Percentiles rank a stretch among this genome's conserved stretches.
Evolutionary conservation across 805 yeast genomes (phyloP).

Genomic region (Cyberlindnera mycetangii): DNA sequence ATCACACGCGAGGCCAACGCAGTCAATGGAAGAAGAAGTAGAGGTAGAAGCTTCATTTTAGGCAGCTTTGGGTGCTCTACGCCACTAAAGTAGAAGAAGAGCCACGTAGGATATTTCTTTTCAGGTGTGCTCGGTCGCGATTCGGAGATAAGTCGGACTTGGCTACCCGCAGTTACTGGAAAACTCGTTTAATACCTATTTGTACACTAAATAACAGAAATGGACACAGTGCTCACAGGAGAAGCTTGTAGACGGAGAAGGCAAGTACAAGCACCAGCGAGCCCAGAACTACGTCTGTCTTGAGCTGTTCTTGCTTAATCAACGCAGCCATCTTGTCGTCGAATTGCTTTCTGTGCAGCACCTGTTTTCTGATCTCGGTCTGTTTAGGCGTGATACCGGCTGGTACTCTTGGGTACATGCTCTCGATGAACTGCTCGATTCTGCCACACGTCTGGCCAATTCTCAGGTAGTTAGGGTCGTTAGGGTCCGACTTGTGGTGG

Average conservation of each 20-base stretch:
- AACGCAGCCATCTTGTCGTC: slow-evolving; percentile 34
- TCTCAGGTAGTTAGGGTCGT: slow-evolving; percentile 82
- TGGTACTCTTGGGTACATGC: slow-evolving; percentile 69
- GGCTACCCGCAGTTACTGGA: neutral
- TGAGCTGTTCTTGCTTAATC: slow-evolving; percentile 26
- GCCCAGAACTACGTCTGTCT: slow-evolving; percentile 23
- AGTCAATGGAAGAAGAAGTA: slow-evolving; percentile 6
- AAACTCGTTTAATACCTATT: neutral
- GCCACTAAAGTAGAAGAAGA: neutral
- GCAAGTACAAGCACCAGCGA: slow-evolving; percentile 5
- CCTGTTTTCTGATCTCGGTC: slow-evolving; percentile 36
- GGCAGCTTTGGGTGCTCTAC: neutral
- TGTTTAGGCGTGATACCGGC: slow-evolving; percentile 42
- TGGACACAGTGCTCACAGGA: neutral
- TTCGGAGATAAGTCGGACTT: neutral
- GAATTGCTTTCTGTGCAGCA: slow-evolving; percentile 40
- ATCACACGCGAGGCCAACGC: slow-evolving; percentile 12
- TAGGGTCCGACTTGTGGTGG: slow-evolving; percentile 73
- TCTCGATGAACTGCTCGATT: slow-evolving; percentile 84
- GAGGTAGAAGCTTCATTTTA: slow-evolving; percentile 2
- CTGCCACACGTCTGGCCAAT: slow-evolving; percentile 85
- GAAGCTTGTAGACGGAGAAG: slow-evolving; percentile 1
- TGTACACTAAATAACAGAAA: neutral
- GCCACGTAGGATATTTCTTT: neutral
- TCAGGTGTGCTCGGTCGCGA: neutral